A percentile compares a stretch with the other conserved stretches of the same genome.
Evolutionary conservation across 805 yeast genomes (phyloP).

Genomic region (Candida maesae): DNA sequence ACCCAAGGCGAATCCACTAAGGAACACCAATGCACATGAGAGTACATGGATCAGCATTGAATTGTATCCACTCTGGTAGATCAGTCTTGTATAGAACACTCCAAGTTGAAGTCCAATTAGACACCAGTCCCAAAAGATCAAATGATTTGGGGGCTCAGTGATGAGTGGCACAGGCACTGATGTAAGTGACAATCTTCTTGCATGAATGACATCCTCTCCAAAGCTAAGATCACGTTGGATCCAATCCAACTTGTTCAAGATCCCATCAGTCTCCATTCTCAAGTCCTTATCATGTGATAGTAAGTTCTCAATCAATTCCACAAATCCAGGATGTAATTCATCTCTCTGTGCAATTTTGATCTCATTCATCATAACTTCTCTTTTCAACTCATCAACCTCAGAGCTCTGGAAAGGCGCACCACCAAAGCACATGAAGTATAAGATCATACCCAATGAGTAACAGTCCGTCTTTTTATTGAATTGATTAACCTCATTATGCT

Average conservation of each 20-base stretch:
- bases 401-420: slow-evolving; percentile 52
- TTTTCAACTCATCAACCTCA: slow-evolving; percentile 29
- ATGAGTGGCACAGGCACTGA: not conserved
- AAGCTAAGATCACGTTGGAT: slow-evolving; percentile 5
- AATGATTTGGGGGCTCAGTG: no score
- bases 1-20: not conserved
- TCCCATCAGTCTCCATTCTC: slow-evolving; percentile 43
- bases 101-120: not conserved
- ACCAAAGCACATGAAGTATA: slow-evolving; percentile 71
- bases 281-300: slow-evolving; percentile 32
- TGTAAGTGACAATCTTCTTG: slow-evolving; percentile 2
- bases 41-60: not conserved
- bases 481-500: slow-evolving; percentile 27
- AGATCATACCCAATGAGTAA: slow-evolving; percentile 80
- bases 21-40: not conserved
- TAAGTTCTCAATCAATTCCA: slow-evolving; percentile 36
- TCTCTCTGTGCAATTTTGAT: slow-evolving; percentile 17
- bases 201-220: not conserved
- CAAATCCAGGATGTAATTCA: slow-evolving; percentile 28
- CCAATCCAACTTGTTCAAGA: slow-evolving; percentile 30
- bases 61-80: not conserved
- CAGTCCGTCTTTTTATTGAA: slow-evolving; percentile 74
- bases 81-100: not conserved
- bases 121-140: not conserved
- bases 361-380: slow-evolving; percentile 28